Evolutionary conservation across 805 yeast genomes (phyloP).

Genomic region (Metschnikowia kofuensis): DNA sequence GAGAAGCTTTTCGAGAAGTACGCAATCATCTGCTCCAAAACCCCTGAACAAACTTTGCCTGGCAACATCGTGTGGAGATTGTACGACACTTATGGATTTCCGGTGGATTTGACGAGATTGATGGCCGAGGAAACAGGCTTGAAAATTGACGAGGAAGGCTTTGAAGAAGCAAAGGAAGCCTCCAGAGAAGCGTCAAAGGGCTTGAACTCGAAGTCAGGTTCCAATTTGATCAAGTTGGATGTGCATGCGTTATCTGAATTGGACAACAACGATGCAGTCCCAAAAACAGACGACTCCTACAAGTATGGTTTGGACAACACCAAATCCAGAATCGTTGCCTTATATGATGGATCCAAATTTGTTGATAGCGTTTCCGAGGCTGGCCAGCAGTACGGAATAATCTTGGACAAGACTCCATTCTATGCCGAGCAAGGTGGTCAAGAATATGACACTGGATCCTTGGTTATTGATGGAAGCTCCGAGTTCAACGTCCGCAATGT

Average conservation of each 20-base stretch:
- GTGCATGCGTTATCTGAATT: constrained; percentile 84
- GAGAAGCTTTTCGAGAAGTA: constrained; percentile 94
- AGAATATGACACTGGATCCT: constrained; percentile 91
- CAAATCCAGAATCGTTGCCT: constrained; percentile 65
- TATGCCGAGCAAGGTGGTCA: constrained; percentile 99
- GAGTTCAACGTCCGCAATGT: constrained; percentile 92
- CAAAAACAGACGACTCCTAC: constrained; percentile 78
- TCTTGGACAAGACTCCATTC: constrained; percentile 88
- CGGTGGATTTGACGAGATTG: constrained; percentile 93
- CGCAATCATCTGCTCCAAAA: constrained; percentile 75
- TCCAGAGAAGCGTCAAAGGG: constrained; percentile 96
- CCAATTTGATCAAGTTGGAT: constrained; percentile 71
- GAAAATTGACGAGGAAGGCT: constrained; percentile 86
- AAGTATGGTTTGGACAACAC: constrained; percentile 75
- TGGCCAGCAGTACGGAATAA: constrained; percentile 64
- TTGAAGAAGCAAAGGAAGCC: constrained; percentile 84
- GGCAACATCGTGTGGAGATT: constrained; percentile 98
- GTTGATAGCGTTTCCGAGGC: constrained; percentile 42
- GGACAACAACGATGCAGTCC: constrained; percentile 53
- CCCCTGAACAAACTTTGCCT: constrained; percentile 70
- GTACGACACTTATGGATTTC: constrained; percentile 98
- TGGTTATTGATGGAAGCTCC: constrained; percentile 81
- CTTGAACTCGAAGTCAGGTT: constrained; percentile 58
- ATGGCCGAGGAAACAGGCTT: constrained; percentile 99
- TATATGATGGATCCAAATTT: constrained; percentile 66